Conservation (phyloP, 192 early-diverging fungal species). For the Mortierella antarctica region DNA sequence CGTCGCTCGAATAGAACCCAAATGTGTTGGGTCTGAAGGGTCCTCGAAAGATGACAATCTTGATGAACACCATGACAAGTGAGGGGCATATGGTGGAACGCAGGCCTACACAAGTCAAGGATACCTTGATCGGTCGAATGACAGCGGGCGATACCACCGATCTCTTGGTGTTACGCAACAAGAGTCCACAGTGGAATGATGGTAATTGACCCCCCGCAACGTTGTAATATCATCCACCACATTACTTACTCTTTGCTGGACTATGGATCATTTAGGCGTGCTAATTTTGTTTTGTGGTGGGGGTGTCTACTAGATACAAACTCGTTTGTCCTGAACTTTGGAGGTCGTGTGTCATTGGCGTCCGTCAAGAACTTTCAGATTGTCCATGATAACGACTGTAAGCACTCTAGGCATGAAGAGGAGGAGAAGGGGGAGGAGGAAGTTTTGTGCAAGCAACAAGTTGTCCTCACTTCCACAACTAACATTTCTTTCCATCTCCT, state of each 20-base stretch:
- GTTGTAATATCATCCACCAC: too few species aligned
- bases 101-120: slow-evolving; percentile 65
- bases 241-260: background rate
- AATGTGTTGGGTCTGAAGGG: slow-evolving; percentile 92
- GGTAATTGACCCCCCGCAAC: too few species aligned
- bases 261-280: background rate
- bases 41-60: slow-evolving; percentile 90
- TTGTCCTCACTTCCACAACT: background rate
- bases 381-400: slow-evolving; percentile 89
- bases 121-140: slow-evolving; percentile 71
- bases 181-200: slow-evolving; percentile 93
- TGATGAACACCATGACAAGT: slow-evolving; percentile 76
- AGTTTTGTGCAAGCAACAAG: background rate
- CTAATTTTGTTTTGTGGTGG: background rate
- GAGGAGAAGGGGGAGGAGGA: too few species aligned
- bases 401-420: slow-evolving; percentile 18
- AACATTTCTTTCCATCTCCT: background rate
- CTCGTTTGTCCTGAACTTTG: slow-evolving; percentile 95
- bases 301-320: slow-evolving; percentile 70
- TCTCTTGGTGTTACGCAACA: slow-evolving; percentile 87
- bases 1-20: slow-evolving; percentile 68
- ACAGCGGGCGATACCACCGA: slow-evolving; percentile 65
- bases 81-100: slow-evolving; percentile 66
- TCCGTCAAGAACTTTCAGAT: slow-evolving; percentile 99
- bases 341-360: slow-evolving; percentile 84